Conservation (phyloP, 2,329 filamentous ascomycete genomes). For the Xylaria sp. region DNA sequence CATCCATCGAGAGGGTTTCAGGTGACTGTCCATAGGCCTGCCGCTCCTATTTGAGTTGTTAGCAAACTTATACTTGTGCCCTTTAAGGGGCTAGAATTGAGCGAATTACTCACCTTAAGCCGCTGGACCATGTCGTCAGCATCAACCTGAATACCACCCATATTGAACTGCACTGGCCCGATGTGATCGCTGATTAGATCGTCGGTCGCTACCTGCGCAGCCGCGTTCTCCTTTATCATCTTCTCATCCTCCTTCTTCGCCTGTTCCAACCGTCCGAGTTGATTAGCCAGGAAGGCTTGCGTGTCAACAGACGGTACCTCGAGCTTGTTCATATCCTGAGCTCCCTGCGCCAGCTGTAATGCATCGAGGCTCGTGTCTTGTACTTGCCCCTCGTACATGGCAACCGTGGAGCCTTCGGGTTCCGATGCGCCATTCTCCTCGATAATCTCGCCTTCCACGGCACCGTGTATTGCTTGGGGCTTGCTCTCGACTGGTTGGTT, state of each 20-base stretch:
- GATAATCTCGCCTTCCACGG: conserved; percentile 28
- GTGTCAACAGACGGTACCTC: conserved; percentile 67
- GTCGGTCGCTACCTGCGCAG: conserved; percentile 28
- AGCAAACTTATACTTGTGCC: conserved; percentile 15
- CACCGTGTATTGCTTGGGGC: conserved; percentile 21
- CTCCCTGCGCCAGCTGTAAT: conserved; percentile 48
- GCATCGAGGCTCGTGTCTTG: conserved; percentile 65
- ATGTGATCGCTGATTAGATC: conserved; percentile 70
- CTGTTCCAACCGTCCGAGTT: conserved; percentile 70
- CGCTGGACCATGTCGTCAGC: conserved; percentile 88
- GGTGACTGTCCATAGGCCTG: conserved; percentile 47
- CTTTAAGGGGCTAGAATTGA: background rate
- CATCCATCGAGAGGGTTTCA: conserved; percentile 38
- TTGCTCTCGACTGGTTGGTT: conserved; percentile 46
- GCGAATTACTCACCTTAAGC: conserved; percentile 60
- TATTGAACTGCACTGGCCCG: conserved; percentile 93
- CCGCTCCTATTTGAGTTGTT: conserved; percentile 43
- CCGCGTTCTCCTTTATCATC: conserved; percentile 32
- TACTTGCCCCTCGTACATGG: conserved; percentile 73
- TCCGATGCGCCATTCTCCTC: conserved; percentile 34
- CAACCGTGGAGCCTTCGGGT: conserved; percentile 57
- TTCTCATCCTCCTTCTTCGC: conserved; percentile 50
- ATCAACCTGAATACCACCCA: conserved; percentile 94
- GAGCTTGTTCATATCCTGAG: conserved; percentile 41
- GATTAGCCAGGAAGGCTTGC: conserved; percentile 70